These are phyloP conservation scores for Epichloe aotearoae DNA, from an alignment of 2,329 filamentous ascomycete genomes.

Conservation along the genomic window DNA sequence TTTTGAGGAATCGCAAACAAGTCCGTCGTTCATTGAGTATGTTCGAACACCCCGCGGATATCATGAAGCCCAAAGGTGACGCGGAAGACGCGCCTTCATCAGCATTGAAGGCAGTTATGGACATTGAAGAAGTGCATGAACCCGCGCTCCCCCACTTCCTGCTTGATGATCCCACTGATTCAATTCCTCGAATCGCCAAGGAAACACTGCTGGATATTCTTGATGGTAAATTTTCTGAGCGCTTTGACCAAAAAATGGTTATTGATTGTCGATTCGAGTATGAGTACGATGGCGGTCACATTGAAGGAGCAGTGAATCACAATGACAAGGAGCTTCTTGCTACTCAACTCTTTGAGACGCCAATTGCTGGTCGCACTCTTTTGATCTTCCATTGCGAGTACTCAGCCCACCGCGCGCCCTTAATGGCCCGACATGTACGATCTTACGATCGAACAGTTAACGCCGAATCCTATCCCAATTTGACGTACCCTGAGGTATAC, in stretches of 20 bases:
- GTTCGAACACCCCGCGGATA: slow-evolving; percentile 85
- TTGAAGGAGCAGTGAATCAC: slow-evolving; percentile 85
- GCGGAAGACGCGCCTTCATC: slow-evolving; percentile 35
- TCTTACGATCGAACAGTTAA: slow-evolving; percentile 79
- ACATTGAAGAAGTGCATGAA: slow-evolving; percentile 63
- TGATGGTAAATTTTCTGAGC: slow-evolving; percentile 65
- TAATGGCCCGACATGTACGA: slow-evolving; percentile 91
- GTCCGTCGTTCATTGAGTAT: slow-evolving; percentile 91
- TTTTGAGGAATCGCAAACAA: slow-evolving; percentile 69
- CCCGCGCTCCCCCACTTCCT: slow-evolving; percentile 73
- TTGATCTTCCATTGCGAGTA: slow-evolving; percentile 97
- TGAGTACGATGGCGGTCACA: slow-evolving; percentile 93
- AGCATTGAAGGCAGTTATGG: slow-evolving; percentile 61
- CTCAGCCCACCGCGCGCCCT: slow-evolving; percentile 86
- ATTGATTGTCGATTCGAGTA: slow-evolving; percentile 98
- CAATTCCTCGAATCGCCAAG: slow-evolving; percentile 74
- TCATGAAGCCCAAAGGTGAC: slow-evolving; percentile 63
- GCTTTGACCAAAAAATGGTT: slow-evolving; percentile 71
- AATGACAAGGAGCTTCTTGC: slow-evolving; percentile 89
- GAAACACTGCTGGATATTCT: slow-evolving; percentile 76
- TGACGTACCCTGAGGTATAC: slow-evolving; percentile 95
- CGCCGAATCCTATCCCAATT: slow-evolving; percentile 68
- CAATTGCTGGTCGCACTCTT: slow-evolving; percentile 58
- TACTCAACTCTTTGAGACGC: slow-evolving; percentile 59
- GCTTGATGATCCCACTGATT: slow-evolving; percentile 67